A percentile compares a stretch with the other conserved stretches of the same genome.
These are phyloP conservation scores for Acanthamoeba lenticulata DNA, from an alignment of 208 protist genomes.

Conservation along the genomic window DNA sequence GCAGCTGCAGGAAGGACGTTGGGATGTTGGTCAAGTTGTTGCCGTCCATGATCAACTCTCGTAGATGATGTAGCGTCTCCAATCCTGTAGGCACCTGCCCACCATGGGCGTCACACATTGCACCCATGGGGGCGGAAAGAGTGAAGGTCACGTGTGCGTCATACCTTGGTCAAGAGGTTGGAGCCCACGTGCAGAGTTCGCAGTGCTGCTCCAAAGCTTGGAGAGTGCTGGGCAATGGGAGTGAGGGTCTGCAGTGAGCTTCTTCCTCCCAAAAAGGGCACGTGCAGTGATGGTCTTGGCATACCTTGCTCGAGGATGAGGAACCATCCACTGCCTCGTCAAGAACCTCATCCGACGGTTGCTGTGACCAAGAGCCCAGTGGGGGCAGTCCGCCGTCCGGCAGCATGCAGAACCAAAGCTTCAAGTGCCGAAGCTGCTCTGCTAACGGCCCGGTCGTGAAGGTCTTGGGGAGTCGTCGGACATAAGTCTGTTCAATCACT, in stretches of 20 bases:
- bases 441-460: not conserved
- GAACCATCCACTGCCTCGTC: not conserved
- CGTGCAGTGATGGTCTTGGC: not conserved
- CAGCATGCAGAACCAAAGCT: constrained; percentile 2
- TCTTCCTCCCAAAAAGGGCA: not conserved
- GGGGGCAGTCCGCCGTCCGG: not conserved
- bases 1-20: not conserved
- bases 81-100: not conserved
- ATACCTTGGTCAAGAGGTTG: not conserved
- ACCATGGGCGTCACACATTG: not conserved
- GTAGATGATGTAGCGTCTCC: not conserved
- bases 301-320: too few species aligned
- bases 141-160: not conserved
- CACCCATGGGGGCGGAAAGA: not conserved
- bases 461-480: not conserved
- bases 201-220: not conserved
- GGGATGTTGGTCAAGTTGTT: not conserved
- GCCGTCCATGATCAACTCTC: not conserved
- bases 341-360: not conserved
- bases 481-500: not conserved
- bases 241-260: not conserved
- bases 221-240: not conserved
- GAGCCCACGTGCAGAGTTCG: not conserved
- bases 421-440: not conserved
- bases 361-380: not conserved